Base-by-base conservation (phyloP, 106 monocot species). In the Allium cepa region DNA sequence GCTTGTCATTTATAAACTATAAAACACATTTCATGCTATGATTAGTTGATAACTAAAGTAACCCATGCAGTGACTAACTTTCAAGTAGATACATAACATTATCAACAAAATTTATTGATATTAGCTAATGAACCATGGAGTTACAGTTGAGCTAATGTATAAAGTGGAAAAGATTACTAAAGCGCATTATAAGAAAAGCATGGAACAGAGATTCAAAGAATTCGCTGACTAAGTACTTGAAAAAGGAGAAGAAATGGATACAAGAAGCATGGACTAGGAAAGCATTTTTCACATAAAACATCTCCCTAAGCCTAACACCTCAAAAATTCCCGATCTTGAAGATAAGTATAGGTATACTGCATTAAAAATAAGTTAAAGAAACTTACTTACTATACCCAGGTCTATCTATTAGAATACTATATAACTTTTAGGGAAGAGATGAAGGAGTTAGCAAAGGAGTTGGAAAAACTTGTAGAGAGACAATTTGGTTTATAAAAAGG, bases 111-210 rank as follows among this genome's bases (percentile, higher is more conserved):
- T n/a, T n/a, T n/a, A n/a, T n/a, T 62, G 61, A 62, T 27, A 49
- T 66, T 51, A 92, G 92, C 47, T 92, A 15, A 56, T 92, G 73
- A 85, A 85, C 80, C 92, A 92, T 67, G 92, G 85, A 8, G 76
- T 92, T 45, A 59, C 88, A 2, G 13, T 51, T 15, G 83, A 85
- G 60, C 78, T 88, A n/a, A 72, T 92, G 80, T 85, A 83, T 46
- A 65, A 68, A 80, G 78, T 88, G 65, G 80, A 88, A 78, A 66
- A 53, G 59, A 53, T 85, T 50, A 87, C 82, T 57, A 85, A 88
- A 47, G 78, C 68, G 48, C 80, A 92, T 73, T 84, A 88, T 73
- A 50, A 83, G 61, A 74, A 63, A 50, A 28, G 68, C 74, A 66
- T 78, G 45, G 84, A 85, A 69, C 75, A 78, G 12, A 73, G 67